phyloP scores from a whole-genome alignment of 106 monocot species.

The Dendrobium officinale region DNA sequence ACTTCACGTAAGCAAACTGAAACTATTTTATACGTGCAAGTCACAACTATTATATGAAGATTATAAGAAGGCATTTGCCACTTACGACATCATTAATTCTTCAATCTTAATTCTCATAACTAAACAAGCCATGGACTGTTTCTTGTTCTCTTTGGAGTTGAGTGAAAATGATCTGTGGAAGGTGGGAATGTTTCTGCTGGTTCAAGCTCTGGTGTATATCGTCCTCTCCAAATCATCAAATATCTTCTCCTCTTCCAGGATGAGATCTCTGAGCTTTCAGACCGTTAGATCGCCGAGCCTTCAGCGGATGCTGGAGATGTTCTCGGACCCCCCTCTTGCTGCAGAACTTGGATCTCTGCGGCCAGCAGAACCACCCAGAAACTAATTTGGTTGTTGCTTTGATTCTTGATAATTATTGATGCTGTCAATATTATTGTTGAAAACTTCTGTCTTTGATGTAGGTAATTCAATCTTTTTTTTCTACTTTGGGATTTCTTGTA shows the following conservation, averaged over 20 bases:
- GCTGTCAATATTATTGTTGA: too few relatives aligned
- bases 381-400: background rate
- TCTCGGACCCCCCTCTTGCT: constrained; percentile 12
- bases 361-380: background rate
- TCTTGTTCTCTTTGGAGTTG: background rate
- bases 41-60: background rate
- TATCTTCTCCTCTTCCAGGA: constrained; percentile 26
- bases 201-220: constrained; percentile 43
- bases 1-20: background rate
- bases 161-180: constrained; percentile 7
- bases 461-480: too few relatives aligned
- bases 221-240: constrained; percentile 38
- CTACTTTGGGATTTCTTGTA: too few relatives aligned
- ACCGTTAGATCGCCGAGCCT: constrained; percentile 13
- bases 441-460: too few relatives aligned
- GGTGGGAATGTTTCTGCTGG: constrained; percentile 26
- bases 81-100: too few relatives aligned
- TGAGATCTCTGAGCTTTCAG: constrained; percentile 8
- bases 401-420: background rate
- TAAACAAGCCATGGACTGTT: background rate
- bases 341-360: background rate
- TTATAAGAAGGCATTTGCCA: background rate
- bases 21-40: background rate
- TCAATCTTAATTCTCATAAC: background rate
- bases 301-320: constrained; percentile 13